Conservation (phyloP, 192 early-diverging fungal species). For the Linnemannia schmuckeri region DNA sequence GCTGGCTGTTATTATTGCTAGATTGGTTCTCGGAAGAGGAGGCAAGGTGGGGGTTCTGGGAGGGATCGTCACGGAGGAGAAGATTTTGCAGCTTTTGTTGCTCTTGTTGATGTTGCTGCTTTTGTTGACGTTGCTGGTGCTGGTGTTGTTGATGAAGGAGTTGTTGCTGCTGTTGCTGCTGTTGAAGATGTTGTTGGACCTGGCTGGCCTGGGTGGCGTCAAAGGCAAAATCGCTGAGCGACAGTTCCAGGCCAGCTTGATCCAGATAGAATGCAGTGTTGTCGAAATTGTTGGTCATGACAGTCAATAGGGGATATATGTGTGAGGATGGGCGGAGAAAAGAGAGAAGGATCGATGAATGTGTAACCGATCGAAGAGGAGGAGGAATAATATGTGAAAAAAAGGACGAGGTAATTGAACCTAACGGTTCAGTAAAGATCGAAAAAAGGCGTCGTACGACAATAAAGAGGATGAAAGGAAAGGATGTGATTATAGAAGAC, state of each 20-base stretch:
- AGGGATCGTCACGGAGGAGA: slow-evolving; percentile 31
- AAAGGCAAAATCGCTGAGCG: slow-evolving; percentile 48
- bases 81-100: slow-evolving; percentile 39
- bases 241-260: slow-evolving; percentile 44
- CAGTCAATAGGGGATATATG: neutral
- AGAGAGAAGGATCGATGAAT: slow-evolving; percentile 4
- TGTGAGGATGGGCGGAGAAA: neutral
- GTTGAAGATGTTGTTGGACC: slow-evolving; percentile 43
- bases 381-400: neutral
- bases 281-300: slow-evolving; percentile 52
- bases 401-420: neutral
- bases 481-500: neutral
- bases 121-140: slow-evolving; percentile 34
- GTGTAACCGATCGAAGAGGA: neutral
- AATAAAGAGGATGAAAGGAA: too few species aligned
- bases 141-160: slow-evolving; percentile 29
- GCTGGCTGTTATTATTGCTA: neutral
- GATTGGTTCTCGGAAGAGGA: neutral
- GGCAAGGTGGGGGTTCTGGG: neutral
- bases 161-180: slow-evolving; percentile 34
- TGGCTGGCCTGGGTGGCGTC: slow-evolving; percentile 45
- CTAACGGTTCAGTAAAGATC: neutral
- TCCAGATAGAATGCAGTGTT: slow-evolving; percentile 32
- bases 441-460: neutral
- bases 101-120: slow-evolving; percentile 31